Evolutionary conservation across 1,139 yeast species (phyloP), one percentile per base, ranked within the genome.

Genomic region (Kurtzmaniella natalensis): DNA sequence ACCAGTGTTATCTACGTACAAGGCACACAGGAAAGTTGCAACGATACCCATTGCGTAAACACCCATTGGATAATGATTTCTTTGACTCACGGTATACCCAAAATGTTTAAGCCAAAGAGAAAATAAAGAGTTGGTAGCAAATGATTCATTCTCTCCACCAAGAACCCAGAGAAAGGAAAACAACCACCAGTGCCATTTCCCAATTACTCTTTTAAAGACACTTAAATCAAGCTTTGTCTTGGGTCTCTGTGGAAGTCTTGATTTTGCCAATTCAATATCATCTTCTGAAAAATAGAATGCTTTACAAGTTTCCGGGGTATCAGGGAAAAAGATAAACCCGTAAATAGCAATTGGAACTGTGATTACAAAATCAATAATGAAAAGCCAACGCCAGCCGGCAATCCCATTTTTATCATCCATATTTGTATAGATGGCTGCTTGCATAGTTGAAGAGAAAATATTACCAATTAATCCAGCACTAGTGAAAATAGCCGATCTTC

Each of bases 81-180:
- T 57, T 19, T 70, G 59, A 2, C 60, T 54, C 10, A 76, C 59
- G 0, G 76, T 46, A 44, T 76, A 76, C 3, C 57, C 53, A 37
- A 55, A 61, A 41, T 65, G 48, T 36, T 61, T 51, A 39, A 76
- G 53, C 72, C 78, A 76, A 24, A 76, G 51, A 2, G 80, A 70
- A 47, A 76, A 70, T 7, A 76, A 56, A 2, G 77, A 57, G 51
- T 76, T 76, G 8, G 76, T 60, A 4, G 72, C 64, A 48, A 63
- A 76, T 15, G 79, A 70, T 43, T 74, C 73, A 49, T 75, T 76
- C 45, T 72, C 77, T 39, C 82, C 82, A n/a, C 78, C 81, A 33
- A 76, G 52, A 1, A 70, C 63, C 80, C 81, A 77, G 8, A 76
- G 63, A 9, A 71, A 46, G 4, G 76, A 67, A 40, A 77, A 73